phyloP scores from a whole-genome alignment of 331 rosid genomes.

The Rhamnella rubrinervis region DNA sequence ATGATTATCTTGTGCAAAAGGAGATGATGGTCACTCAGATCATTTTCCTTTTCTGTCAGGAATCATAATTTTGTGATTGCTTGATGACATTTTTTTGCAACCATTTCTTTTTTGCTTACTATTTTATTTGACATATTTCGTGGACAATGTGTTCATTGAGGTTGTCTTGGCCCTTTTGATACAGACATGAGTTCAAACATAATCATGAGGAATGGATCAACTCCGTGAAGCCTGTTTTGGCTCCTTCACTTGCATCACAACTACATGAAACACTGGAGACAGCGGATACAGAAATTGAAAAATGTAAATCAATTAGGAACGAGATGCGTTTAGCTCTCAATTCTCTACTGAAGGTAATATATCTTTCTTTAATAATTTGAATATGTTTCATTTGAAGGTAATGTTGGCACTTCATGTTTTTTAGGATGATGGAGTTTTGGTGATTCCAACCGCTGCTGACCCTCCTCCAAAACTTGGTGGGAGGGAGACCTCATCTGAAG shows the following conservation, averaged over 20 bases:
- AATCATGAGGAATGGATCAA: constrained; percentile 70
- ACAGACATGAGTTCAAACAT: constrained; percentile 72
- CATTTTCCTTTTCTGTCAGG: not conserved
- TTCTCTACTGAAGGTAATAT: constrained; percentile 75
- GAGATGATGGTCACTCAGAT: not conserved
- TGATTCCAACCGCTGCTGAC: constrained; percentile 82
- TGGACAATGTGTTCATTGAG: constrained; percentile 1
- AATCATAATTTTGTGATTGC: not conserved
- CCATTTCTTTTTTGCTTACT: not conserved
- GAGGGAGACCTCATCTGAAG: constrained; percentile 72
- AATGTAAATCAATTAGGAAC: constrained; percentile 57
- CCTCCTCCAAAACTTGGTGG: constrained; percentile 93
- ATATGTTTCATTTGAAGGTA: not conserved
- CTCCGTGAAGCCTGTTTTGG: constrained; percentile 66
- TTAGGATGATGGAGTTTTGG: constrained; percentile 94
- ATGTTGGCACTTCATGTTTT: constrained; percentile 12
- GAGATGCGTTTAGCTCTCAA: constrained; percentile 69
- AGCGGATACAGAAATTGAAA: constrained; percentile 54
- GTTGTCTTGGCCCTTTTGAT: constrained; percentile 14
- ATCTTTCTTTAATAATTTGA: constrained; percentile 8
- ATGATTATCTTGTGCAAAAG: not conserved
- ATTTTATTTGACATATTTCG: not conserved
- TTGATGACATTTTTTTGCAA: not conserved
- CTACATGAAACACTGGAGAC: constrained; percentile 50
- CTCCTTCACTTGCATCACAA: constrained; percentile 51